Evolutionary conservation across 2,329 filamentous ascomycete species (phyloP), one percentile per base, ranked within the genome.

Genomic region (Xenoacremonium recifei): DNA sequence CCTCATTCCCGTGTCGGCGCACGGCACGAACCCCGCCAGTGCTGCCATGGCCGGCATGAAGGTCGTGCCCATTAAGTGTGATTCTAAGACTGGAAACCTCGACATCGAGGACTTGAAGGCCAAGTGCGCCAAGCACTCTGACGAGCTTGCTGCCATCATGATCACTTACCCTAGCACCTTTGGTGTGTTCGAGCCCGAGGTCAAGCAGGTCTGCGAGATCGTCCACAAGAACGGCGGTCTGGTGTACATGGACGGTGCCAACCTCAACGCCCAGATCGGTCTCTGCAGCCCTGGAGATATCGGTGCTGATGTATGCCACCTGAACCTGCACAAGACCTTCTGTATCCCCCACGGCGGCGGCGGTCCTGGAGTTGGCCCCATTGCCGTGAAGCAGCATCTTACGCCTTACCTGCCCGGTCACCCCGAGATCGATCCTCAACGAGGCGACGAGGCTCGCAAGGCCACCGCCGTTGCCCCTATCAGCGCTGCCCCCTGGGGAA

Each of bases 211-310:
- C 11, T 96, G 89, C 66, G 73, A 89, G 39, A 73, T 93, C 21
- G 89, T 97, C 13, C 92, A 97, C 70, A 67, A 85, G 53, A 75
- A 95, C 60, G 92, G 92, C 34, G 92, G 92, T 12, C 89, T 95
- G 62, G 92, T 97, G n/a, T 97, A 96, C 74, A 96, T 96, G 92
- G 92, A 97, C 61, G 92, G 92, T 32, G 92, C 92, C 53, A 97
- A 96, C 72, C 92, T 96, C 88, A 97, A 96, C 63, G 92, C 92
- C 9, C 92, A 96, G 67, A 96, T 96, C 48, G 92, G 92, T 9
- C 79, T 97, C 11, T 95, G 89, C 74, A 95, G 89, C 4, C 92
- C 92, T 2, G 92, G 92, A 30, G 89, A 95, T 65, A 95, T 97
- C 53, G 92, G 92, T n/a, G 92, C 92, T 20, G 92, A 97, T 63